phyloP scores from a whole-genome alignment of 306 rosid species.

The Ochetophila trinervis region DNA sequence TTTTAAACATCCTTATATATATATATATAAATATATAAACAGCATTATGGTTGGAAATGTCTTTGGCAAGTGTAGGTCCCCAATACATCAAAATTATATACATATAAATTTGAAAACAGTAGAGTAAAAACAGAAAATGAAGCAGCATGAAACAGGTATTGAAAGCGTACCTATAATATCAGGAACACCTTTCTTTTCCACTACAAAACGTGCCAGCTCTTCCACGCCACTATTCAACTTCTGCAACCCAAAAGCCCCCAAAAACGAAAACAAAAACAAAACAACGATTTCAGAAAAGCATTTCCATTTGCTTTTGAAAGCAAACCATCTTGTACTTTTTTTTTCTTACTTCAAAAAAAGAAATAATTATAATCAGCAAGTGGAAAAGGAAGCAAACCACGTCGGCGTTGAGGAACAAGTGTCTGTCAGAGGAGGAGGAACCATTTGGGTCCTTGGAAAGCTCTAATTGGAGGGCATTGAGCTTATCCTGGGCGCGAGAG shows the following conservation, averaged over 20 bases:
- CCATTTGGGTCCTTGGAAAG: conserved; percentile 26
- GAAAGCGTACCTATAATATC: conserved; percentile 51
- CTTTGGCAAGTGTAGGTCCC: too few relatives aligned
- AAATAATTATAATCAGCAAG: neutral
- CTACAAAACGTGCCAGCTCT: conserved; percentile 52
- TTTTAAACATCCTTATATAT: too few relatives aligned
- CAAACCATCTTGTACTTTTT: neutral
- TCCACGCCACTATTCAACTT: conserved; percentile 50
- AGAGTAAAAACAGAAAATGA: neutral
- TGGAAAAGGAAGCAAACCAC: conserved; percentile 32
- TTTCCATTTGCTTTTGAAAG: neutral
- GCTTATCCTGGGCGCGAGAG: conserved; percentile 70
- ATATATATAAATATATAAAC: too few relatives aligned
- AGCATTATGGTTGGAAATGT: too few relatives aligned
- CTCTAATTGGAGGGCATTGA: conserved; percentile 48
- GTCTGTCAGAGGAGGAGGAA: conserved; percentile 31
- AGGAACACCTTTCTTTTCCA: conserved; percentile 56
- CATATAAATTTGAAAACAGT: neutral
- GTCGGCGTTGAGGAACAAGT: conserved; percentile 56
- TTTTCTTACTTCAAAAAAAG: neutral
- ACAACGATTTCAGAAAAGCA: neutral
- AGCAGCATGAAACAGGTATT: neutral
- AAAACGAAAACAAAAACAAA: neutral
- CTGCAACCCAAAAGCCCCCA: conserved; percentile 26
- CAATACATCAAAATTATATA: too few relatives aligned